Conservation (phyloP, 2,329 filamentous ascomycete genomes). For the Claviceps cyperi region DNA sequence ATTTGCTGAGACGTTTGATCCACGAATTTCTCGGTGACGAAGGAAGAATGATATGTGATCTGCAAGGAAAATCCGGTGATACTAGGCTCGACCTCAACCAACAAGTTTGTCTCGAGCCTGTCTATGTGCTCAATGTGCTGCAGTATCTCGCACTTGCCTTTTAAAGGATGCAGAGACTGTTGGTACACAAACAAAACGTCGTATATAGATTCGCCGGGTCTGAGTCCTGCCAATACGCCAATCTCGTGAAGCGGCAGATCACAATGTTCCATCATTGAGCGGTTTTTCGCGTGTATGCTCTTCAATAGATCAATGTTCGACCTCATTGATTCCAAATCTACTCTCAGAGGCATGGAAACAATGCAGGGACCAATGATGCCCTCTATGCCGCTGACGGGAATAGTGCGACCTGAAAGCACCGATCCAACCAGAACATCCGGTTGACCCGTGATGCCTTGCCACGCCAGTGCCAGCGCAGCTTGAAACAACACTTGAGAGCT, state of each 20-base stretch:
- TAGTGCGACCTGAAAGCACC: conserved; percentile 67
- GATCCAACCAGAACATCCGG: conserved; percentile 60
- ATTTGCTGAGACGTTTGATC: conserved; percentile 41
- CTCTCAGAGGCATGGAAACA: conserved; percentile 56
- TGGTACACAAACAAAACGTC: conserved; percentile 78
- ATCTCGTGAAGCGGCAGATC: conserved; percentile 54
- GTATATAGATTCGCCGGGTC: conserved; percentile 47
- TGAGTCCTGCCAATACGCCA: conserved; percentile 41
- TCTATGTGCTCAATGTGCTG: conserved; percentile 48
- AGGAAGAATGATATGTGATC: conserved; percentile 31
- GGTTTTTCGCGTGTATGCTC: conserved; percentile 50
- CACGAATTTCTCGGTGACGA: conserved; percentile 41
- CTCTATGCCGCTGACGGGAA: conserved; percentile 58
- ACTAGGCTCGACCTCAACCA: conserved; percentile 61
- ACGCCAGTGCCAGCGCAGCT: conserved; percentile 50
- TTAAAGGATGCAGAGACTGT: conserved; percentile 42
- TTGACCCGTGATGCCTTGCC: conserved; percentile 48
- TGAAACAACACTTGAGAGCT: conserved; percentile 65
- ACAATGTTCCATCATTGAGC: conserved; percentile 49
- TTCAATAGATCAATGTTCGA: conserved; percentile 47
- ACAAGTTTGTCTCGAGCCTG: conserved; percentile 58
- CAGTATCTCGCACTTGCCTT: conserved; percentile 22
- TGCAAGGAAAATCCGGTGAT: conserved; percentile 26
- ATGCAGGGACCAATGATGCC: conserved; percentile 68
- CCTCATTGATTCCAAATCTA: conserved; percentile 37